These are phyloP conservation scores for Diphasiastrum complanatum DNA, from an alignment of 83 land plant genomes.

Conservation along the genomic window DNA sequence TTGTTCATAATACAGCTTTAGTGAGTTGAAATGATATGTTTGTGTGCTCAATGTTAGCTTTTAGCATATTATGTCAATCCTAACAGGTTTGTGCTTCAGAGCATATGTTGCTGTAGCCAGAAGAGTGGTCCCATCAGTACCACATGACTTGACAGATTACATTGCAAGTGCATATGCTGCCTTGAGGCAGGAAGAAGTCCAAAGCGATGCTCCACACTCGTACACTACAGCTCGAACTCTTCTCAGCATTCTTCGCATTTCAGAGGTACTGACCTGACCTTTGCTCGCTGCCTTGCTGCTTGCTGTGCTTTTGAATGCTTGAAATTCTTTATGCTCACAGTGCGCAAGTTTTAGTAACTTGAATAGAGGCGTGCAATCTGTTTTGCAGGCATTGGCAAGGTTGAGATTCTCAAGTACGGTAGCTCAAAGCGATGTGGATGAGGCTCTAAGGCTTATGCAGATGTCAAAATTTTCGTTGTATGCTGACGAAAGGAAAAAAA, in stretches of 20 bases:
- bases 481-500: constrained; percentile 76
- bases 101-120: constrained; percentile 90
- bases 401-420: constrained; percentile 78
- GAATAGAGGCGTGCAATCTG: not conserved
- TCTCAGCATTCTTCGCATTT: constrained; percentile 86
- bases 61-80: not conserved
- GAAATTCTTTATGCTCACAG: not conserved
- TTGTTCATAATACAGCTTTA: too few species aligned
- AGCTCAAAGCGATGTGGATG: constrained; percentile 96
- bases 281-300: not conserved
- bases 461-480: constrained; percentile 96
- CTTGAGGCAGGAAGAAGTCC: constrained; percentile 89
- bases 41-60: constrained; percentile 4
- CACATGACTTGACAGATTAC: constrained; percentile 78
- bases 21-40: too few species aligned
- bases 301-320: not conserved
- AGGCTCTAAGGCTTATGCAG: constrained; percentile 90
- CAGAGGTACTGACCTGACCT: constrained; percentile 52
- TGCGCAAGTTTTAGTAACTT: not conserved
- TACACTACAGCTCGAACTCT: constrained; percentile 93
- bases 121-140: constrained; percentile 60
- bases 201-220: constrained; percentile 80
- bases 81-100: constrained; percentile 30
- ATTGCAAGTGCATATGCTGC: constrained; percentile 85
- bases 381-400: constrained; percentile 72